These are phyloP conservation scores for Barbatosphaeria neglecta DNA, from an alignment of 495 filamentous ascomycete genomes.

Conservation along the genomic window DNA sequence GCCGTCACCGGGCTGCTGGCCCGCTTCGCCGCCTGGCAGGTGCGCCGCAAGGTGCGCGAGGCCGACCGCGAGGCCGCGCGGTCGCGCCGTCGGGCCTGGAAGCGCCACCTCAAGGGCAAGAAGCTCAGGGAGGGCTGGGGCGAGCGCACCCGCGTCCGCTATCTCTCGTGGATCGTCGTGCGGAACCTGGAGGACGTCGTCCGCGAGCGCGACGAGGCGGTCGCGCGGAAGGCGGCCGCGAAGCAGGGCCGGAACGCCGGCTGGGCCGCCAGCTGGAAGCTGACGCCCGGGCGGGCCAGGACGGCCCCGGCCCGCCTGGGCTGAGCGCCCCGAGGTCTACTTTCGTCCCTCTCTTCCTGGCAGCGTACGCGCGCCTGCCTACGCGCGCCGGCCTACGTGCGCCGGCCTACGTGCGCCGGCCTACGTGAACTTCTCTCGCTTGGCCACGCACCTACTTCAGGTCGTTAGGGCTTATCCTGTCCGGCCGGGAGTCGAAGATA, in stretches of 20 bases:
- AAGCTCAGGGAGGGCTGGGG: slow-evolving; percentile 6
- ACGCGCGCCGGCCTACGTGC: too few relatives aligned
- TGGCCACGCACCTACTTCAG: too few relatives aligned
- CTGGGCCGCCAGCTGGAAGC: too few relatives aligned
- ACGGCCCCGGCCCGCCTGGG: too few relatives aligned
- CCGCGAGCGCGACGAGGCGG: slow-evolving; percentile 1
- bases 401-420: too few relatives aligned
- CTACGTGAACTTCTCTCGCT: too few relatives aligned
- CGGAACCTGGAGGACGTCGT: slow-evolving; percentile 12
- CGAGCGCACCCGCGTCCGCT: slow-evolving; percentile 5
- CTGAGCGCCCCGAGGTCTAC: too few relatives aligned
- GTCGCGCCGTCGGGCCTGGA: slow-evolving; percentile 8
- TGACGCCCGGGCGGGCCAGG: too few relatives aligned
- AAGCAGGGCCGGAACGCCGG: background rate
- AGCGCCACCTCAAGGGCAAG: slow-evolving; percentile 13
- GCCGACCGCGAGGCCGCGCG: slow-evolving; percentile 4
- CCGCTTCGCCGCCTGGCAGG: slow-evolving; percentile 11
- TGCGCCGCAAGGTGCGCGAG: slow-evolving; percentile 8
- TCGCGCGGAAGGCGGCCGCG: slow-evolving; percentile 8
- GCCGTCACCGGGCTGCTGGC: slow-evolving; percentile 7
- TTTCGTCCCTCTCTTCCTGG: too few relatives aligned
- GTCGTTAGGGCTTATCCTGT: too few relatives aligned
- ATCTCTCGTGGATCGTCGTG: slow-evolving; percentile 12
- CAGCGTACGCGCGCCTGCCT: too few relatives aligned
- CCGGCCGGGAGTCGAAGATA: too few relatives aligned